Conservation (phyloP, 2,329 filamentous ascomycete genomes). For the Mariannaea sp. region DNA sequence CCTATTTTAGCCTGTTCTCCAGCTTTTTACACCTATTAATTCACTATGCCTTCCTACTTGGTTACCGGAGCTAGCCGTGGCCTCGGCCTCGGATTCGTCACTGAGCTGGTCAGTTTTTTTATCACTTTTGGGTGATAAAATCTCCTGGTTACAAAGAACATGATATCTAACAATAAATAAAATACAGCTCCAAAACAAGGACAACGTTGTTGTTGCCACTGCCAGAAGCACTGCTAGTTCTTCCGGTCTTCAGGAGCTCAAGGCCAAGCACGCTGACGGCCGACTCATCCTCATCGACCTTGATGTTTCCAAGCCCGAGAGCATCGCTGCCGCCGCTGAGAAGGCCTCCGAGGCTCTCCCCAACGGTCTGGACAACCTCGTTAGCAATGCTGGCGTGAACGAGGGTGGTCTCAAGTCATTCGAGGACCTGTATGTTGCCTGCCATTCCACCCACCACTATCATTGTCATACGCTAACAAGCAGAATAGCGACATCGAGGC, state of each 20-base stretch:
- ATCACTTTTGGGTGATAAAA: no score
- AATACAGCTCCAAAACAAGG: slow-evolving; percentile 26
- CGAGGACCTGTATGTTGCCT: slow-evolving; percentile 26
- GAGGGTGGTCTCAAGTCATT: slow-evolving; percentile 15
- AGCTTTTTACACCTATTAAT: background rate
- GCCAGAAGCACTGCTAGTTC: slow-evolving; percentile 24
- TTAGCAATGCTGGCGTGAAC: slow-evolving; percentile 30
- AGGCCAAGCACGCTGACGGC: slow-evolving; percentile 6
- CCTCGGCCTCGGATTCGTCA: slow-evolving; percentile 29
- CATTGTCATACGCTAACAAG: background rate
- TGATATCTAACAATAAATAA: slow-evolving; percentile 3
- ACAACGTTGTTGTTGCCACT: slow-evolving; percentile 30
- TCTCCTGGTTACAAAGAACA: no score
- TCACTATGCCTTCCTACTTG: slow-evolving; percentile 25
- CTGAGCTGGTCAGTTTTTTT: slow-evolving; percentile 26
- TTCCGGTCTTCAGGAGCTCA: slow-evolving; percentile 19
- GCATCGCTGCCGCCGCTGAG: slow-evolving; percentile 22
- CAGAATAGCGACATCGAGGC: slow-evolving; percentile 2
- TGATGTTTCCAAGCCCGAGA: slow-evolving; percentile 10
- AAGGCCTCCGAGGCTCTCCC: slow-evolving; percentile 22
- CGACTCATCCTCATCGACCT: slow-evolving; percentile 11
- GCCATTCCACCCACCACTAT: background rate
- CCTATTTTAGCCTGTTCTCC: no score
- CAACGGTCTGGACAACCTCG: slow-evolving; percentile 28
- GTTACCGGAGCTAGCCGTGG: slow-evolving; percentile 33